Evolutionary conservation across 148 eudicot species (phyloP).

Genomic region (Silene latifolia): DNA sequence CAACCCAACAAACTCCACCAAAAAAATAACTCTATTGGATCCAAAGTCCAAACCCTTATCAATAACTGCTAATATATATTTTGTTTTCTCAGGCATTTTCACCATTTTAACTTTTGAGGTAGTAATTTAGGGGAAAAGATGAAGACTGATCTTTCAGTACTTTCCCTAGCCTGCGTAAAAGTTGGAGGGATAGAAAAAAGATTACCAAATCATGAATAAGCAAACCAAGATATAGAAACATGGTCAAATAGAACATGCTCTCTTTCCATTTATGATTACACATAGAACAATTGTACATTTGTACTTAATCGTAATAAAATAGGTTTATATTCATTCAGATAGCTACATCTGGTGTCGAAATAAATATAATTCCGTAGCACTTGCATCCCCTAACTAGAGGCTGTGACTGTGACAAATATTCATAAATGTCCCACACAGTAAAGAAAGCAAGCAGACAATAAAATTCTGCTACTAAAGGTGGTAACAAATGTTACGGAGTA

Average conservation of each 20-base stretch:
- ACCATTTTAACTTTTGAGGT: not conserved
- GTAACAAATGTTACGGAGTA: not conserved
- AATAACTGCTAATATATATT: not conserved
- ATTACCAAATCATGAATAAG: not conserved
- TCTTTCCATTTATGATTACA: not conserved
- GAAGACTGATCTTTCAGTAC: not conserved
- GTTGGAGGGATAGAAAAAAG: not conserved
- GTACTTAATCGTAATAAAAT: too few species aligned
- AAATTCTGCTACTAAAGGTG: not conserved
- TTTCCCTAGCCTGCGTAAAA: not conserved
- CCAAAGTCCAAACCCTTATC: too few species aligned
- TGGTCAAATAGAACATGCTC: not conserved
- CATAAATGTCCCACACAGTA: not conserved
- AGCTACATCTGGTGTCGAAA: not conserved
- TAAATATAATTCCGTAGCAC: not conserved
- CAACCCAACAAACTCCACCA: too few species aligned
- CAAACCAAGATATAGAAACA: not conserved
- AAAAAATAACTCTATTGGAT: too few species aligned
- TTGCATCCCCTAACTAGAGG: not conserved
- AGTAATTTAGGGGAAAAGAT: not conserved
- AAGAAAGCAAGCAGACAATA: not conserved
- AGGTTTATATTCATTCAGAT: too few species aligned
- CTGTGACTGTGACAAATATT: not conserved
- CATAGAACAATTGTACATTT: not conserved
- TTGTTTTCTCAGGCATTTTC: not conserved